Base-by-base conservation (phyloP, 768 basidiomycete genomes). In the Hygrophorus pudorinus region DNA sequence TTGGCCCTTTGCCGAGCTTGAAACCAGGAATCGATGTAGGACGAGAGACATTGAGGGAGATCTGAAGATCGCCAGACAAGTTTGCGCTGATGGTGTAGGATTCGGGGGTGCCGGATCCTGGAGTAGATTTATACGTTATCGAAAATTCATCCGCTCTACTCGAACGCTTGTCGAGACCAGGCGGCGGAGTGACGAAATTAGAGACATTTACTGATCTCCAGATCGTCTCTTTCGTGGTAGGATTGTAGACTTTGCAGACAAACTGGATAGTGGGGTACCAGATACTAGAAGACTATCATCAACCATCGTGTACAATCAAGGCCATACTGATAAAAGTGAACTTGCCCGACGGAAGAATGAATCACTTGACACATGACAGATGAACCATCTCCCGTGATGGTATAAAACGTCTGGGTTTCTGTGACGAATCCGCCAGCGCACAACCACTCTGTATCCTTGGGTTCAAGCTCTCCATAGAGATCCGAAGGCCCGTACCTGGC, bases 181-280 rank as follows among this genome's bases (percentile, higher is more conserved):
- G 74, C n/a, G 79, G 50, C 1, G 86, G 78, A 12, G 79, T 76
- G 42, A 73, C 71, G 56, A 91, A 92, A 61, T 88, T 85, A 56
- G 71, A 68, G 31, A 87, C 85, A 47, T 90, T 91, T 60, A 90
- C 58, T 20, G 88, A 90, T 61, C 85, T 87, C 93, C 93, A 99
- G 46, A 67, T 68, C 37, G 64, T 73, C 55, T 85, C 73, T 45
- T 79, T 76, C 14, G 81, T 88, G 49, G 74, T 71, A 4, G 90
- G 81, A 56, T 96, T 76, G 67, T 76, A 82, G 41, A 85, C 64
- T 65, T 92, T 94, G 79, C 81, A 92, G 3, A 81, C 86, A 62
- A 97, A 89, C 63, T 99, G 94, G 55, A 94, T 81, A 24, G 84
- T 88, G 3, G 96, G 92, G 58, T 86, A 93, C 80, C 93, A 92